phyloP scores from a whole-genome alignment of 495 filamentous ascomycete species.

The Tuber brumale region DNA sequence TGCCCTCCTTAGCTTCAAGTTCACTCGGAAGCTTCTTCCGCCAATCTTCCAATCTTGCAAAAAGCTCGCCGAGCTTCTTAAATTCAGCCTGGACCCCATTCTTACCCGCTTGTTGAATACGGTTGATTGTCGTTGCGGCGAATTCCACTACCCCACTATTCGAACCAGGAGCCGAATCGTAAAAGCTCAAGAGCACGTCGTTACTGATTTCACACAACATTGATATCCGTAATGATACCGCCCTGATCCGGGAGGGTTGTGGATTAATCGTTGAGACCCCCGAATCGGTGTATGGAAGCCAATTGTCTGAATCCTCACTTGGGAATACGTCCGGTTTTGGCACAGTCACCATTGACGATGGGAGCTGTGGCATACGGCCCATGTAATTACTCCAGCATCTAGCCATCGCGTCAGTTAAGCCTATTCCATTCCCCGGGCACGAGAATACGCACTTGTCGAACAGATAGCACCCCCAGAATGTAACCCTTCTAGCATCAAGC shows the following conservation, averaged over 20 bases:
- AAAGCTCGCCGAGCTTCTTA: constrained; percentile 86
- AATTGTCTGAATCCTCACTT: constrained; percentile 72
- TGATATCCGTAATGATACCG: constrained; percentile 74
- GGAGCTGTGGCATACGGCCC: constrained; percentile 82
- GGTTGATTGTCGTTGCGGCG: constrained; percentile 50
- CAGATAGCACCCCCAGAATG: constrained; percentile 97
- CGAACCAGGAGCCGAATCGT: constrained; percentile 60
- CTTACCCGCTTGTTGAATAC: constrained; percentile 37
- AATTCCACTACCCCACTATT: constrained; percentile 43
- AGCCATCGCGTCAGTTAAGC: constrained; percentile 28
- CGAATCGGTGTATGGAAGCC: constrained; percentile 83
- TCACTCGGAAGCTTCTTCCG: constrained; percentile 77
- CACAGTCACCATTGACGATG: constrained; percentile 66
- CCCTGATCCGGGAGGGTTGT: constrained; percentile 76
- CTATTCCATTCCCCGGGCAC: background rate
- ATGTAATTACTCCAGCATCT: constrained; percentile 98
- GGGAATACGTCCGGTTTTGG: constrained; percentile 91
- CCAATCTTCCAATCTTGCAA: constrained; percentile 87
- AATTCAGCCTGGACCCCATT: constrained; percentile 56
- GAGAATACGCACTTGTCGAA: constrained; percentile 70
- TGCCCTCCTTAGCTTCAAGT: constrained; percentile 80
- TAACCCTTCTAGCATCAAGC: constrained; percentile 79
- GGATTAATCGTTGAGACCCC: constrained; percentile 56
- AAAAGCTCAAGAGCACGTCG: constrained; percentile 83
- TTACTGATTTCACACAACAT: constrained; percentile 86